Evolutionary conservation across 2,329 filamentous ascomycete species (phyloP).

Genomic region (Aspergillus pseudonomiae): DNA sequence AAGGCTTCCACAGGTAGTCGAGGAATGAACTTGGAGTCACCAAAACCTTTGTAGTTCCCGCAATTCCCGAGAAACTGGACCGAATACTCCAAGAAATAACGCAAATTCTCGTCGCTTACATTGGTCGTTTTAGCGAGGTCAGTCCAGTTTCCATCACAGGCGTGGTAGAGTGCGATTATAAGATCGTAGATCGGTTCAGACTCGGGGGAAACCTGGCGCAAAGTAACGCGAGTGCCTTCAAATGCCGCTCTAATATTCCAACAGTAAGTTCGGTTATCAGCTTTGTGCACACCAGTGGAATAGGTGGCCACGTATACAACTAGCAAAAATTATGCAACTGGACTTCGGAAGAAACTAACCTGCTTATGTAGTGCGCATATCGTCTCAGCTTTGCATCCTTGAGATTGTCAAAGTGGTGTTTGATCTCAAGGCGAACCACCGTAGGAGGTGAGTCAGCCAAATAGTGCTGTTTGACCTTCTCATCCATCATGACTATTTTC

Average conservation of each 20-base stretch:
- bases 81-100: slow-evolving; percentile 74
- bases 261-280: slow-evolving; percentile 16
- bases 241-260: slow-evolving; percentile 66
- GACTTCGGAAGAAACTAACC: slow-evolving; percentile 49
- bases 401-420: slow-evolving; percentile 80
- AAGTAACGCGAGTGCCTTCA: slow-evolving; percentile 74
- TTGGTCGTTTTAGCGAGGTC: slow-evolving; percentile 65
- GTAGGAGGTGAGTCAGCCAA: slow-evolving; percentile 88
- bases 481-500: slow-evolving; percentile 38
- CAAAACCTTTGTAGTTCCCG: slow-evolving; percentile 87
- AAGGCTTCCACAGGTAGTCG: slow-evolving; percentile 67
- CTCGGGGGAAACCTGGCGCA: slow-evolving; percentile 80
- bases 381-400: slow-evolving; percentile 69
- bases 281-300: slow-evolving; percentile 1
- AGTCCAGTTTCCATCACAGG: slow-evolving; percentile 71
- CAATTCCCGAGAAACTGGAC: slow-evolving; percentile 78
- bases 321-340: neutral
- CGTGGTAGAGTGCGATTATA: slow-evolving; percentile 72
- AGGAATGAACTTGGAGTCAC: slow-evolving; percentile 82
- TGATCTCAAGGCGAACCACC: slow-evolving; percentile 85
- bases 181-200: slow-evolving; percentile 80
- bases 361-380: slow-evolving; percentile 88
- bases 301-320: neutral
- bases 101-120: slow-evolving; percentile 65
- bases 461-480: slow-evolving; percentile 64